Percentiles rank a stretch among this genome's conserved stretches.
Conservation (phyloP, 257 asterid species). For the Solanum commersonii region DNA sequence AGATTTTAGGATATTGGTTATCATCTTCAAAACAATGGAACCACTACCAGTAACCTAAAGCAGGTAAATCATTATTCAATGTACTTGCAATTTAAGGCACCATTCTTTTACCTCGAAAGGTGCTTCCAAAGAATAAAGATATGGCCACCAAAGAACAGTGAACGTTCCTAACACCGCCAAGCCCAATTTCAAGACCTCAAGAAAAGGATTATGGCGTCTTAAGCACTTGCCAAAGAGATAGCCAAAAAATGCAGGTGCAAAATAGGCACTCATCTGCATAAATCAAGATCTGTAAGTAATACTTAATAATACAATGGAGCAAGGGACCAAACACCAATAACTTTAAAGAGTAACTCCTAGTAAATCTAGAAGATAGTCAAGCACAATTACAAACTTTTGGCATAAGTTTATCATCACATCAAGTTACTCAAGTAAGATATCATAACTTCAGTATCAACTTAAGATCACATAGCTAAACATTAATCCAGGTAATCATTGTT, state of each 20-base stretch:
- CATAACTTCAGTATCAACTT: neutral
- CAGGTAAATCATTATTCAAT: neutral
- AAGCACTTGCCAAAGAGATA: conserved; percentile 86
- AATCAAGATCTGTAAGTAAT: neutral
- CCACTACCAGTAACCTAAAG: neutral
- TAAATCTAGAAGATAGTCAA: neutral
- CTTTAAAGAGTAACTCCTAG: neutral
- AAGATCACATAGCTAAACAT: neutral
- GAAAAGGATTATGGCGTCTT: conserved; percentile 47
- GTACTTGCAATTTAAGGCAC: neutral
- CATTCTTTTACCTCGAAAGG: conserved; percentile 47
- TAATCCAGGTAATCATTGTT: neutral
- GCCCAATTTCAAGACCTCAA: conserved; percentile 64
- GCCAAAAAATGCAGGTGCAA: conserved; percentile 90
- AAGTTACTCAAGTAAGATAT: neutral
- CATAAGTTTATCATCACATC: neutral
- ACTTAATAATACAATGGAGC: neutral
- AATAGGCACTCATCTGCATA: conserved; percentile 87
- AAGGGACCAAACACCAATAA: neutral
- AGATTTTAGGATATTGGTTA: neutral
- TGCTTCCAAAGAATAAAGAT: conserved; percentile 65
- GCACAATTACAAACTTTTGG: neutral
- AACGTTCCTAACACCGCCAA: conserved; percentile 79
- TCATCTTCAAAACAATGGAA: neutral
- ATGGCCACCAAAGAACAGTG: conserved; percentile 85